These are phyloP conservation scores for Nevesoporus exiguus DNA, from an alignment of 768 basidiomycete genomes.

Conservation along the genomic window DNA sequence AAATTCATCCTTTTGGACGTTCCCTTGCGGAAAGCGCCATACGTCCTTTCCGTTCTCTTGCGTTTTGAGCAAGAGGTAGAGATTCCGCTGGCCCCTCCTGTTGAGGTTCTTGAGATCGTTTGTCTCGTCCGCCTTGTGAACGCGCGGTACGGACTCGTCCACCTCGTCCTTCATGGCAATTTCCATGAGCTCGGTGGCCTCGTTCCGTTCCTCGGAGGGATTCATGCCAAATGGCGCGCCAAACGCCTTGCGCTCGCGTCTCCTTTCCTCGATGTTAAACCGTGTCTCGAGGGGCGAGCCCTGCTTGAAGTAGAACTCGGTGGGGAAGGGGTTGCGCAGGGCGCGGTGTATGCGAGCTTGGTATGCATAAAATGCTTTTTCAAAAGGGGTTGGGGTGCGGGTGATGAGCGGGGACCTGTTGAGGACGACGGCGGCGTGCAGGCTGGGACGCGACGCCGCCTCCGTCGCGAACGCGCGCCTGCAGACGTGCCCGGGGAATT, in stretches of 20 bases:
- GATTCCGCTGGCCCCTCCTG: slow-evolving; percentile 76
- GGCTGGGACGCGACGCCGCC: slow-evolving; percentile 32
- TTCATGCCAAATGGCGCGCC: slow-evolving; percentile 55
- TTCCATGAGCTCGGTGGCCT: slow-evolving; percentile 53
- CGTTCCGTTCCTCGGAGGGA: slow-evolving; percentile 39
- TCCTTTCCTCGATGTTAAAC: slow-evolving; percentile 72
- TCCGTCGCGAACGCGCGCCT: slow-evolving; percentile 46
- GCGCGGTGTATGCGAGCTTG: slow-evolving; percentile 80
- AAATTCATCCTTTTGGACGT: slow-evolving; percentile 57
- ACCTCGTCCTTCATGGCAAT: slow-evolving; percentile 58
- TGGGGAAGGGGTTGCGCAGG: slow-evolving; percentile 82
- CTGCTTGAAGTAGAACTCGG: slow-evolving; percentile 91
- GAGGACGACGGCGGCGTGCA: slow-evolving; percentile 66
- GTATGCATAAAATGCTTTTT: slow-evolving; percentile 80
- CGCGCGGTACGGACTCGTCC: slow-evolving; percentile 59
- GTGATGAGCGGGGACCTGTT: slow-evolving; percentile 78
- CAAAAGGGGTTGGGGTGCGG: slow-evolving; percentile 67
- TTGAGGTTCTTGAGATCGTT: slow-evolving; percentile 74
- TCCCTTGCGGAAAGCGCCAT: slow-evolving; percentile 84
- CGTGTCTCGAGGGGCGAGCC: slow-evolving; percentile 82
- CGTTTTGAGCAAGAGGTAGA: slow-evolving; percentile 78
- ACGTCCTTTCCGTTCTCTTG: slow-evolving; percentile 42
- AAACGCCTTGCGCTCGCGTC: slow-evolving; percentile 70
- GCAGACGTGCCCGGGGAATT: slow-evolving; percentile 1
- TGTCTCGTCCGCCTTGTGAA: slow-evolving; percentile 55